phyloP scores from a whole-genome alignment of 2,329 filamentous ascomycete genomes.

The Colletotrichum limetticola region DNA sequence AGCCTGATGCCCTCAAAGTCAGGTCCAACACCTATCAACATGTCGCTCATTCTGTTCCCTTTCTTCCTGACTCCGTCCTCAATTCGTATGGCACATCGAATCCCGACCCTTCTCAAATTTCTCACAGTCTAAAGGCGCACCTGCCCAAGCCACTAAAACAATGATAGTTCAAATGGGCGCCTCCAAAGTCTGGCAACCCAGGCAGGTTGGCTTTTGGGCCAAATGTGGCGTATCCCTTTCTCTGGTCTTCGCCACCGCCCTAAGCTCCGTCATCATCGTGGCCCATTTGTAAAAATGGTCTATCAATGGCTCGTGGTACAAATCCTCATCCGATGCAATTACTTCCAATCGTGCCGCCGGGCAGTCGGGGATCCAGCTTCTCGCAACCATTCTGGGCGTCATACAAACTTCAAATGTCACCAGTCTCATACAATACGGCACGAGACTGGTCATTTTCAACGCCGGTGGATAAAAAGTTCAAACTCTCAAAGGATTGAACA shows the following conservation, averaged over 20 bases:
- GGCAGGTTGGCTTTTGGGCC: conserved; percentile 3
- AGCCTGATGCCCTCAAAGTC: too few relatives aligned
- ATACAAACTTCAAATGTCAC: conserved; percentile 19
- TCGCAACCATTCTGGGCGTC: conserved; percentile 4
- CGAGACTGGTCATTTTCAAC: conserved; percentile 14
- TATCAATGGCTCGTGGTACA: conserved; percentile 20
- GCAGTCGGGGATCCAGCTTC: conserved; percentile 15
- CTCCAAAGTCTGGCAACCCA: background rate
- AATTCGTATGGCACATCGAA: too few relatives aligned
- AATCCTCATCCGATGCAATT: conserved; percentile 13
- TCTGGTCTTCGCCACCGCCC: conserved; percentile 9
- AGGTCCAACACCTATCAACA: too few relatives aligned
- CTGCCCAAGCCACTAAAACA: too few relatives aligned
- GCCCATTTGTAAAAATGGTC: conserved; percentile 8
- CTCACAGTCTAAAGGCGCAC: too few relatives aligned
- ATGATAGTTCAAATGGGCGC: too few relatives aligned
- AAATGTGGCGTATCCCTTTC: background rate
- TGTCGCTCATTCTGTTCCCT: too few relatives aligned
- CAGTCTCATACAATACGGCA: conserved; percentile 18
- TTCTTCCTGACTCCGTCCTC: too few relatives aligned
- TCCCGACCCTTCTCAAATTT: too few relatives aligned
- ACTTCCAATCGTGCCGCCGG: conserved; percentile 13
- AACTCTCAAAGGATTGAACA: conserved; percentile 6
- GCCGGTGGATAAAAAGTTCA: conserved; percentile 12
- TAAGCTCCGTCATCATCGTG: conserved; percentile 21